A percentile compares a stretch with the other conserved stretches of the same genome.
Evolutionary conservation across 2,329 filamentous ascomycete species (phyloP).

Genomic region (Pyricularia sp.): DNA sequence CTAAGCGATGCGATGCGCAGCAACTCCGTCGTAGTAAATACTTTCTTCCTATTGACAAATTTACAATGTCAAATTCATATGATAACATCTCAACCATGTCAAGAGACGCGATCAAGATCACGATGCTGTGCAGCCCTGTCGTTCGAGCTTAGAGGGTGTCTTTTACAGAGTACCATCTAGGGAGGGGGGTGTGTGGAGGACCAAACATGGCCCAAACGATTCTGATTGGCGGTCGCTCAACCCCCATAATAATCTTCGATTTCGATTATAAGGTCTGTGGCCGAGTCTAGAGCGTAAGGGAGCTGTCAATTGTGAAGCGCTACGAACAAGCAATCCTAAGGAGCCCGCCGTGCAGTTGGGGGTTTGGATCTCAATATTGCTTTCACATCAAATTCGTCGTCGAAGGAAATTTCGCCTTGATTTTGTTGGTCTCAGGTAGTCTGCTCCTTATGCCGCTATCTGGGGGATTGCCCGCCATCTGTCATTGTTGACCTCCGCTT

Average conservation of each 20-base stretch:
- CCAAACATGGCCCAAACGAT: background rate
- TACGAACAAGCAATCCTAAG: background rate
- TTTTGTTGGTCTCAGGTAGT: background rate
- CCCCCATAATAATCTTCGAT: background rate
- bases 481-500: background rate
- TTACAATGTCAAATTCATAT: too few relatives aligned
- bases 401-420: background rate
- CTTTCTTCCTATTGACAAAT: too few relatives aligned
- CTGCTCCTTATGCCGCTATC: background rate
- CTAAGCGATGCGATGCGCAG: background rate
- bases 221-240: background rate
- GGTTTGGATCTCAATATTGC: background rate
- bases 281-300: background rate
- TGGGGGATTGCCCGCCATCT: background rate
- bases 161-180: background rate
- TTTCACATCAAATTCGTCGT: background rate
- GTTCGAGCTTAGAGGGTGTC: background rate
- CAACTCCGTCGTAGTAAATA: too few relatives aligned
- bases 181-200: background rate
- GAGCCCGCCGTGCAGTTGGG: background rate
- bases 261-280: background rate
- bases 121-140: background rate
- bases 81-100: too few relatives aligned
- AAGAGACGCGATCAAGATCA: background rate
- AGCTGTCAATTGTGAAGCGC: background rate